phyloP scores from a whole-genome alignment of 2,329 filamentous ascomycete species.

The Talaromyces atroroseus region DNA sequence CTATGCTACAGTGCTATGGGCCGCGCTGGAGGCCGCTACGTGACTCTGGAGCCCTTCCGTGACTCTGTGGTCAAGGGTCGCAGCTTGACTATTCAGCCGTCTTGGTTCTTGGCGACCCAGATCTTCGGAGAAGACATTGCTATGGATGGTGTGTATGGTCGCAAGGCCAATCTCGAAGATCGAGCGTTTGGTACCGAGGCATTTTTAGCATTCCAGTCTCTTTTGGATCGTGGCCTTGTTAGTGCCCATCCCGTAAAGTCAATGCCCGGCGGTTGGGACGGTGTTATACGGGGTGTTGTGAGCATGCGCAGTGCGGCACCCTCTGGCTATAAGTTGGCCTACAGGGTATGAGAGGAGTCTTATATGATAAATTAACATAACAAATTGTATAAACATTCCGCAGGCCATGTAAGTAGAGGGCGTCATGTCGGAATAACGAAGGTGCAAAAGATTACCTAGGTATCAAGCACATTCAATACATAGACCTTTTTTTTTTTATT shows the following conservation, averaged over 20 bases:
- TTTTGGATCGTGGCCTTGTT: slow-evolving; percentile 16
- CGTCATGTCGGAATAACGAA: not conserved
- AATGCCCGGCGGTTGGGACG: slow-evolving; percentile 13
- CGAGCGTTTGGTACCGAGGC: slow-evolving; percentile 3
- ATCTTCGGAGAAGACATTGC: slow-evolving; percentile 22
- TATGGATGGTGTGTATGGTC: slow-evolving; percentile 20
- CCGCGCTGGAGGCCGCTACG: slow-evolving; percentile 27
- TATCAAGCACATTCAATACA: too few species aligned
- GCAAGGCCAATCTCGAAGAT: slow-evolving; percentile 13
- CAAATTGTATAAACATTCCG: not conserved
- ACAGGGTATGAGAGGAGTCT: not conserved
- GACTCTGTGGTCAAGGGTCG: not conserved
- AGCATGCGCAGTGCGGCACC: slow-evolving; percentile 11
- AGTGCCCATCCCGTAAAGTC: slow-evolving; percentile 15
- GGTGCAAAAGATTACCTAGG: too few species aligned
- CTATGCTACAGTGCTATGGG: slow-evolving; percentile 38
- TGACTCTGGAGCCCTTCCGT: slow-evolving; percentile 14
- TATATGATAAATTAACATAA: not conserved
- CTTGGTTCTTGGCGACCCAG: slow-evolving; percentile 25
- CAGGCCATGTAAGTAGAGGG: too few species aligned
- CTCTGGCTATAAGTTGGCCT: slow-evolving; percentile 17
- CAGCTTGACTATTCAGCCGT: slow-evolving; percentile 17
- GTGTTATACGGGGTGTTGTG: slow-evolving; percentile 14
- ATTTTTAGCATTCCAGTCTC: slow-evolving; percentile 9
- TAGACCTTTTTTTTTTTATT: too few species aligned